Percentiles rank a stretch among this genome's conserved stretches.
phyloP scores from a whole-genome alignment of 495 filamentous ascomycete species.

The Xylaria palmicola region DNA sequence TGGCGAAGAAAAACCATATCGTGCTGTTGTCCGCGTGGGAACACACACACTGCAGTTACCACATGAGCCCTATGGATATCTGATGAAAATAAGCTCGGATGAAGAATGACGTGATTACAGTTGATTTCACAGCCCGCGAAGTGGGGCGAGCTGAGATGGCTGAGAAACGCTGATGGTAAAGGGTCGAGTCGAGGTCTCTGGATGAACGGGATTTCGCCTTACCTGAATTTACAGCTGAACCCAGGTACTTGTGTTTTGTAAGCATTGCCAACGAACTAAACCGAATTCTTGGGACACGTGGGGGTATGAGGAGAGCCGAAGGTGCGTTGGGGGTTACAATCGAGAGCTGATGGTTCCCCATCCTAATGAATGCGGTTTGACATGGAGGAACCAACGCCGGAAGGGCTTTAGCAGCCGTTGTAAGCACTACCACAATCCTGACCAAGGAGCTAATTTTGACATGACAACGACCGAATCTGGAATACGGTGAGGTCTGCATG shows the following conservation, averaged over 20 bases:
- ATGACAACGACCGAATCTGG: background rate
- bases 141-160: conserved; percentile 2
- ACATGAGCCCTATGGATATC: too few relatives aligned
- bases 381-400: background rate
- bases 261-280: conserved; percentile 5
- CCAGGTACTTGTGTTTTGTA: background rate
- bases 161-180: background rate
- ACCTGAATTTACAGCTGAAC: background rate
- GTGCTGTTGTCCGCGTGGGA: too few relatives aligned
- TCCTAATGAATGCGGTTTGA: background rate
- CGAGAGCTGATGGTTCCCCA: conserved; percentile 2
- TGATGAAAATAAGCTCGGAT: background rate
- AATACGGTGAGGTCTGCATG: background rate
- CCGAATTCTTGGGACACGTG: background rate
- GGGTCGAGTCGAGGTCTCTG: background rate
- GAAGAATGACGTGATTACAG: background rate
- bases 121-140: background rate
- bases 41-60: too few relatives aligned
- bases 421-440: background rate
- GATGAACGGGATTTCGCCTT: background rate
- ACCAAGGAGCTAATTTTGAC: background rate
- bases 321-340: background rate
- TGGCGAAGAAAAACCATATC: too few relatives aligned
- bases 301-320: background rate
- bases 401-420: background rate